A percentile compares a stretch with the other conserved stretches of the same genome.
phyloP scores from a whole-genome alignment of 805 yeast genomes.

The Candida easanensis region DNA sequence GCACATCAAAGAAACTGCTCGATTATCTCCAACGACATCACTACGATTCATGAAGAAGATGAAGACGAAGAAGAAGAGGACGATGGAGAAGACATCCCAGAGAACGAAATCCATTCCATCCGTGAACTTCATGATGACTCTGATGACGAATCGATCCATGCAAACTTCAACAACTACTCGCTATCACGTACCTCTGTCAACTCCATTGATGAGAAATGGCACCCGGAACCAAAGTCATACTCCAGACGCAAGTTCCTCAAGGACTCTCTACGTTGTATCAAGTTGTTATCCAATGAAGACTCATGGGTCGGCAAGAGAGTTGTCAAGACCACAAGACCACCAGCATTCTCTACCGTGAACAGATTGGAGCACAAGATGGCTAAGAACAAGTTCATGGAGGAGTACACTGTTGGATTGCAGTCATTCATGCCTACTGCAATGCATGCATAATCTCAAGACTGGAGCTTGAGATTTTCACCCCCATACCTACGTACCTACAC shows the following conservation, averaged over 20 bases:
- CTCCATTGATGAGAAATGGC: slow-evolving; percentile 38
- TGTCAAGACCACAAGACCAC: slow-evolving; percentile 36
- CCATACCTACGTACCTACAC: too few relatives aligned
- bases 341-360: slow-evolving; percentile 15
- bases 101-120: slow-evolving; percentile 17
- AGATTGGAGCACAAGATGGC: slow-evolving; percentile 6
- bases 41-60: slow-evolving; percentile 26
- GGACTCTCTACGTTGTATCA: slow-evolving; percentile 56
- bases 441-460: not conserved
- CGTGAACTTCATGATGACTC: slow-evolving; percentile 24
- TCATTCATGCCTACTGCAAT: slow-evolving; percentile 13
- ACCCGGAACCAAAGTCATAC: slow-evolving; percentile 38
- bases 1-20: not conserved
- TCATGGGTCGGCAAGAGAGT: slow-evolving; percentile 47
- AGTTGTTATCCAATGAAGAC: slow-evolving; percentile 49
- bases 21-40: not conserved
- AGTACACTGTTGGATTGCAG: slow-evolving; percentile 21
- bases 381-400: slow-evolving; percentile 11
- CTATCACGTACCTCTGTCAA: not conserved
- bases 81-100: slow-evolving; percentile 16
- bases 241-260: slow-evolving; percentile 41
- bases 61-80: slow-evolving; percentile 28
- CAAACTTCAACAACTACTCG: slow-evolving; percentile 17
- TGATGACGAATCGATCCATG: slow-evolving; percentile 16
- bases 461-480: too few relatives aligned